Conservation (phyloP, 306 rosid genomes). For the Trichosanthes cucumerina region DNA sequence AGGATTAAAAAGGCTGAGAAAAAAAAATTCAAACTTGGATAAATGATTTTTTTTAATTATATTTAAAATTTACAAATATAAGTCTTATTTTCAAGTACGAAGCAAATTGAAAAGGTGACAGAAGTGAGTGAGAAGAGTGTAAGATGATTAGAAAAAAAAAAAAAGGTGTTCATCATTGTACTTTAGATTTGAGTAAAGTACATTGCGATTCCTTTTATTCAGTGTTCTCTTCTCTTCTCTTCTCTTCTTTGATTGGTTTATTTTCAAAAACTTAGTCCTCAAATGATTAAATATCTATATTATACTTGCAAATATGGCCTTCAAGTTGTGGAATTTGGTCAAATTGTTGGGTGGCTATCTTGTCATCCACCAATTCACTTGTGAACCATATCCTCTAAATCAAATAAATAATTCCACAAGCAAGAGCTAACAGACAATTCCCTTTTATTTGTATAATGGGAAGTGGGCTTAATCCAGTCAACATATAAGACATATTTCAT, state of each 20-base stretch:
- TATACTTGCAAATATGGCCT: neutral
- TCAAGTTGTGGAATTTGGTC: neutral
- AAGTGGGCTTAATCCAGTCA: neutral
- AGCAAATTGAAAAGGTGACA: no score
- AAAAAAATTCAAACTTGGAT: no score
- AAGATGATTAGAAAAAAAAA: no score
- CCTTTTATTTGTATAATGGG: neutral
- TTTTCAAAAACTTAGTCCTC: neutral
- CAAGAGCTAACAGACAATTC: neutral
- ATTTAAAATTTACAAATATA: no score
- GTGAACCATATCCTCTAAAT: neutral
- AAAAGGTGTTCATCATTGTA: no score
- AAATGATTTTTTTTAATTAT: no score
- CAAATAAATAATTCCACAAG: neutral
- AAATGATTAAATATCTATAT: neutral
- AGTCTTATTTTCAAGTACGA: no score
- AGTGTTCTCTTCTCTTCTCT: no score
- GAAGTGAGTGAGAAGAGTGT: no score
- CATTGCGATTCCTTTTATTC: neutral
- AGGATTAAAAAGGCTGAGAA: no score
- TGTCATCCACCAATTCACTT: neutral
- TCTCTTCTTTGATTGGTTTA: neutral
- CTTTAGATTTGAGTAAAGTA: no score
- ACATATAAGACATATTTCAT: neutral
- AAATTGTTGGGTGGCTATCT: neutral